Percentiles rank a stretch among this genome's conserved stretches.
phyloP scores from a whole-genome alignment of 352 stramenopile species.

The Pythium vanterpoolii region DNA sequence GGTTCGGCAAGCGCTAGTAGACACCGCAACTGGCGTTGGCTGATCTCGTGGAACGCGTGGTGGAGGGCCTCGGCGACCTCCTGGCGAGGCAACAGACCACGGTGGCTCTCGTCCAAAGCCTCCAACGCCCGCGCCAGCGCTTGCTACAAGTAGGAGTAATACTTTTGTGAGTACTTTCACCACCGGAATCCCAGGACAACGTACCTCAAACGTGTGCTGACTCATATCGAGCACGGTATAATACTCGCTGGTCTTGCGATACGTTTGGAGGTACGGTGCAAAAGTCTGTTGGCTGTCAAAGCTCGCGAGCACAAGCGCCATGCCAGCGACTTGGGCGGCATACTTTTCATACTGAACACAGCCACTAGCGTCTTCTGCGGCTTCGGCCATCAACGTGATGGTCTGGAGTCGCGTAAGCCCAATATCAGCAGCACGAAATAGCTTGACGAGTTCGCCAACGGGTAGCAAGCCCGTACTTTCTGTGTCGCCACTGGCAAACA shows the following conservation, averaged over 20 bases:
- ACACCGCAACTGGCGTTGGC: conserved; percentile 53
- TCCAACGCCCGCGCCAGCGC: conserved; percentile 57
- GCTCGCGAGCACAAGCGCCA: conserved; percentile 64
- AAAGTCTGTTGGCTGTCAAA: conserved; percentile 67
- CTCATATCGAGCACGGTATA: conserved; percentile 77
- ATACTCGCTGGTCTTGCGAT: conserved; percentile 74
- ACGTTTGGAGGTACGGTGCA: conserved; percentile 50
- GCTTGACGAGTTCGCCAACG: conserved; percentile 50
- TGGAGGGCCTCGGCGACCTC: conserved; percentile 54
- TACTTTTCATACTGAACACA: conserved; percentile 80
- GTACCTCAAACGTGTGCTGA: conserved; percentile 73
- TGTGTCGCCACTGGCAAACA: conserved; percentile 65
- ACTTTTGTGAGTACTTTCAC: no score
- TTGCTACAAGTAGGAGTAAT: conserved; percentile 36
- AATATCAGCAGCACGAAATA: conserved; percentile 59
- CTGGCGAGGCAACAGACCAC: conserved; percentile 47
- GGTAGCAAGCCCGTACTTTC: conserved; percentile 62
- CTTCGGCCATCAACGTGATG: conserved; percentile 60
- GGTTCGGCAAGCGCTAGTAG: conserved; percentile 60
- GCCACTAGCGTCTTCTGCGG: conserved; percentile 70
- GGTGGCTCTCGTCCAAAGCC: conserved; percentile 57
- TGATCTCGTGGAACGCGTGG: conserved; percentile 66
- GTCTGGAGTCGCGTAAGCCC: conserved; percentile 78
- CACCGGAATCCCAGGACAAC: not conserved
- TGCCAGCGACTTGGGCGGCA: conserved; percentile 53